A percentile compares a stretch with the other conserved stretches of the same genome.
Evolutionary conservation across 139 green algal genomes (phyloP).

Genomic region (Chlorella sp.): DNA sequence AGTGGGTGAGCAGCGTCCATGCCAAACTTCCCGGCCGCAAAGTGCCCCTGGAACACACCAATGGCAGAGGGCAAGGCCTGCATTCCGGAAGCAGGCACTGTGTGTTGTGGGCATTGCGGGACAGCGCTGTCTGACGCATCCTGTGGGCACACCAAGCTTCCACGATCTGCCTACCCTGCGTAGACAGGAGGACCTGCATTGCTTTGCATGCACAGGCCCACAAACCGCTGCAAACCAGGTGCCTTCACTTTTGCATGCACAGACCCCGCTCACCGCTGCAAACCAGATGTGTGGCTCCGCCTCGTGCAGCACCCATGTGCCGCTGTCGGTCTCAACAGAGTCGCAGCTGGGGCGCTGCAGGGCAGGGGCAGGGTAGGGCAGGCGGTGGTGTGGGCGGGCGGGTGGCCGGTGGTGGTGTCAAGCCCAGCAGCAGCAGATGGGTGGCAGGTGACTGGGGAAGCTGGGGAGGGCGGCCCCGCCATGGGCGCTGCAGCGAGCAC

Average conservation of each 20-base stretch:
- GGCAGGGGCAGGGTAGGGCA: background rate
- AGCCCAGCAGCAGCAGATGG: background rate
- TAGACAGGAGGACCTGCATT: too few species aligned
- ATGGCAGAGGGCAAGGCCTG: too few species aligned
- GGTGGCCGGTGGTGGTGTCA: background rate
- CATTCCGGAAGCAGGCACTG: too few species aligned
- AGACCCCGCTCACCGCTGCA: slow-evolving; percentile 26
- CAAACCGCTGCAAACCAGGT: slow-evolving; percentile 47
- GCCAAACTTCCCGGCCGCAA: too few species aligned
- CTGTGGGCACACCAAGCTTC: too few species aligned
- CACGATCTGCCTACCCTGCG: too few species aligned
- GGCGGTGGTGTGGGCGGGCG: background rate
- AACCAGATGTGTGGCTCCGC: slow-evolving; percentile 46
- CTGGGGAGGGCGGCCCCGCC: background rate
- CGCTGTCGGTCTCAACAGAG: slow-evolving; percentile 39
- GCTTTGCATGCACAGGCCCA: background rate
- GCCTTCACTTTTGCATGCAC: too few species aligned
- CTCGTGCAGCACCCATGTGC: slow-evolving; percentile 42
- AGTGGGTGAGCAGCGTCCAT: background rate
- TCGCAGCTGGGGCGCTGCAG: slow-evolving; percentile 29
- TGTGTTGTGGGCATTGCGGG: too few species aligned
- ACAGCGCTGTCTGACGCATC: too few species aligned
- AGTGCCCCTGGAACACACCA: too few species aligned
- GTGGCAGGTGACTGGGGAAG: background rate
- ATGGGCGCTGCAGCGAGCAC: background rate